phyloP scores from a whole-genome alignment of 2,329 filamentous ascomycete species.

The Trichoderma polysporum region DNA sequence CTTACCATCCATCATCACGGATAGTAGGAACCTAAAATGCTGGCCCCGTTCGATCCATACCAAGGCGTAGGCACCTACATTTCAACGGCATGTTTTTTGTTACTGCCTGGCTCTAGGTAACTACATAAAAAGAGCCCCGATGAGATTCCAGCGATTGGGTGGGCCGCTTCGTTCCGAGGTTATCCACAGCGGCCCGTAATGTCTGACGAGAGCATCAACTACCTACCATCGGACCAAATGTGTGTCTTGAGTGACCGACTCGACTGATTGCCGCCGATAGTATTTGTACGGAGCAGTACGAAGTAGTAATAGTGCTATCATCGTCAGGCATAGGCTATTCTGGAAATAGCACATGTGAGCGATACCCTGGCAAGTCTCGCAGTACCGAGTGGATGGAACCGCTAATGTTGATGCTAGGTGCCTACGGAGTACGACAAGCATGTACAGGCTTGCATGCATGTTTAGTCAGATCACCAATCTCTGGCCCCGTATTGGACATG shows the following conservation, averaged over 20 bases:
- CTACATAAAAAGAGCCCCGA: background rate
- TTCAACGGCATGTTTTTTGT: background rate
- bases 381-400: conserved; percentile 4
- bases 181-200: background rate
- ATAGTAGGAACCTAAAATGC: background rate
- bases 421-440: background rate
- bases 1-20: background rate
- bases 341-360: background rate
- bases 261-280: background rate
- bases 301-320: too few species aligned
- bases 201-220: background rate
- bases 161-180: background rate
- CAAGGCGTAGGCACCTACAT: conserved; percentile 2
- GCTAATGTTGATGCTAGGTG: background rate
- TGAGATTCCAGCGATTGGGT: background rate
- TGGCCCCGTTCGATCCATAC: background rate
- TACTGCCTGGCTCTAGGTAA: conserved; percentile 17
- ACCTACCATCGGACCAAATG: background rate
- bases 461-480: conserved; percentile 5
- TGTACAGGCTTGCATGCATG: background rate
- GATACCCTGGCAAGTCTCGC: background rate
- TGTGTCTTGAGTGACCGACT: background rate
- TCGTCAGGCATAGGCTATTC: background rate
- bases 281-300: too few species aligned
- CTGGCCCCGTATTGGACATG: background rate